A percentile compares a stretch with the other conserved stretches of the same genome.
Conservation (phyloP, 306 rosid genomes). For the Ziziphus jujuba region DNA sequence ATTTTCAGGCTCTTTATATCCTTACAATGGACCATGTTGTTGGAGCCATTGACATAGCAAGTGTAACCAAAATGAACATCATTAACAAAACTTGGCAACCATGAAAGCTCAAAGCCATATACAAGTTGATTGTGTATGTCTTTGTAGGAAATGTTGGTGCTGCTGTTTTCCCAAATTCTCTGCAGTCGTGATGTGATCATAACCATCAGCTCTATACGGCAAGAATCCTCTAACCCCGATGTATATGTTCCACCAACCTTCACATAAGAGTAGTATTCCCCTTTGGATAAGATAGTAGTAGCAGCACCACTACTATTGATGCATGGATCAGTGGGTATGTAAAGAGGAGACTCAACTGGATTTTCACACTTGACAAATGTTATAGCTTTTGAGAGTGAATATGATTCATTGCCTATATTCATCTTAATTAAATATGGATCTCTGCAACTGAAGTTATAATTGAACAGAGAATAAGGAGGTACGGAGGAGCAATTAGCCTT, state of each 20-base stretch:
- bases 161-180: no score
- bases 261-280: no score
- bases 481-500: neutral
- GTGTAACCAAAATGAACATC: no score
- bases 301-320: neutral
- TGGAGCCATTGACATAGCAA: neutral
- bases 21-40: neutral
- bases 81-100: constrained; percentile 7
- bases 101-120: constrained; percentile 13
- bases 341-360: neutral
- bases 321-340: neutral
- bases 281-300: neutral
- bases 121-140: neutral
- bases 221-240: neutral
- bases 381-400: no score
- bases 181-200: neutral
- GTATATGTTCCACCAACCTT: neutral
- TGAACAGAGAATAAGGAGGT: constrained; percentile 1
- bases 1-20: no score
- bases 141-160: neutral
- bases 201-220: neutral
- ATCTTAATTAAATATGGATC: neutral
- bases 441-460: neutral
- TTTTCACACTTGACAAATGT: constrained; percentile 3
- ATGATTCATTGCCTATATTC: no score